Evolutionary conservation across 2,329 filamentous ascomycete genomes (phyloP).

Genomic region (Lasiodiplodia citricola): DNA sequence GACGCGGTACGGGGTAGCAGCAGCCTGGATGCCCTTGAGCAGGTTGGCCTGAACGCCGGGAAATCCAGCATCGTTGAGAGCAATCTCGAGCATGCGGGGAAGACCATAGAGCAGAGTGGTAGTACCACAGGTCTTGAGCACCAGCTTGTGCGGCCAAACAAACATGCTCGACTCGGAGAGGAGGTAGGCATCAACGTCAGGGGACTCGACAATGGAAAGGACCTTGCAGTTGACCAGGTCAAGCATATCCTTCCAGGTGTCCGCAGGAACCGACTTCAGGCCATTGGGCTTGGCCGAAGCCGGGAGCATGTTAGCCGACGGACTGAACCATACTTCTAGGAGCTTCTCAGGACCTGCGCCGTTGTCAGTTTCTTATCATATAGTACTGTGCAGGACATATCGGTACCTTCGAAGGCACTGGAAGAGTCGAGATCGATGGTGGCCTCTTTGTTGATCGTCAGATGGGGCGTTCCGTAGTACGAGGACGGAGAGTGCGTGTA

Average conservation of each 20-base stretch:
- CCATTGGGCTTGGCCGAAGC: slow-evolving; percentile 73
- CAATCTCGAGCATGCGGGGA: slow-evolving; percentile 90
- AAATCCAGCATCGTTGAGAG: slow-evolving; percentile 86
- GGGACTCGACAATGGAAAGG: slow-evolving; percentile 88
- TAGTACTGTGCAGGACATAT: background rate
- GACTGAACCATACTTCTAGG: slow-evolving; percentile 96
- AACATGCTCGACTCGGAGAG: slow-evolving; percentile 99
- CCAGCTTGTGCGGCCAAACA: slow-evolving; percentile 98
- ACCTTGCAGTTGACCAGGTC: slow-evolving; percentile 99
- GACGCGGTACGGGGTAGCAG: slow-evolving; percentile 89
- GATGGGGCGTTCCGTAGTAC: slow-evolving; percentile 77
- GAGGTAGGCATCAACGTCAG: slow-evolving; percentile 94
- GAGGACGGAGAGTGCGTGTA: slow-evolving; percentile 83
- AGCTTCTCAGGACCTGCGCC: slow-evolving; percentile 86
- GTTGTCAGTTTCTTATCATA: slow-evolving; percentile 32
- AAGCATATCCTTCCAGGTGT: slow-evolving; percentile 95
- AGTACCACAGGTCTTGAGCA: slow-evolving; percentile 97
- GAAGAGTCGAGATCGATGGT: slow-evolving; percentile 90
- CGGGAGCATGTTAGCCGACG: slow-evolving; percentile 75
- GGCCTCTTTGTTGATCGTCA: slow-evolving; percentile 97
- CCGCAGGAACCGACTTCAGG: slow-evolving; percentile 81
- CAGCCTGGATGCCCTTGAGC: slow-evolving; percentile 70
- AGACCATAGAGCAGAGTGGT: slow-evolving; percentile 91
- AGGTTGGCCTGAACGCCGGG: slow-evolving; percentile 74
- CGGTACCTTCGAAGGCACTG: slow-evolving; percentile 89